Evolutionary conservation across 2,329 filamentous ascomycete genomes (phyloP), one percentile per base, ranked within the genome.

Genomic region (Hymenoscyphus repandus): DNA sequence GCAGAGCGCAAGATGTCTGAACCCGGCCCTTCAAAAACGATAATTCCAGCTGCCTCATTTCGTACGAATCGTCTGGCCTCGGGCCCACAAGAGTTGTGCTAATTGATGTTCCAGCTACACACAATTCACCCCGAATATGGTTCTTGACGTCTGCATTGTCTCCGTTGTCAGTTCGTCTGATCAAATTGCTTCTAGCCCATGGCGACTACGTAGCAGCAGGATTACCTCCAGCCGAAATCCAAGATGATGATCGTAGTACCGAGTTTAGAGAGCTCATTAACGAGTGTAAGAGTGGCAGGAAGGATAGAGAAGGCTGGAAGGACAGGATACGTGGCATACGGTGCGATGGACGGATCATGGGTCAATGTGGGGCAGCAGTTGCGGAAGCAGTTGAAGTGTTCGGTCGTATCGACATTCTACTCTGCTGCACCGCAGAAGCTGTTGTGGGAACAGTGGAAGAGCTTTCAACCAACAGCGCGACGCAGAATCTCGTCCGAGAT

Each of bases 391-490:
- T 96, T 15, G 80, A 86, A 58, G 78, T 84, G 0, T 97, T 96
- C 71, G 89, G 89, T 7, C 80, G 85, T 37, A 83, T 97, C 49
- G 93, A 99, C 69, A 91, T 97, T 51, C 68, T 97, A 53, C 77
- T 97, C 36, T 96, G 90, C 68, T 95, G 90, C 72, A 88, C 87
- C 20, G 15, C 11, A 27, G 3, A 52, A 90, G 88, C 90, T 56
- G 81, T 96, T 31, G 82, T 97, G 32, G 93, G 92, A 37, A 88
- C 90, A 0, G 86, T 97, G 6, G 93, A 97, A 70, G 93, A 99
- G 69, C 75, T 96, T 22, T 84, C 85, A 1, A 86, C 88, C 30
- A 85, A 78, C 20, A 77, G 78, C 4, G 79, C 83, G 39, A 90
- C 89, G 1, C 79, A 85, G 59, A 90, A 85, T 52, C 78, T 96